Evolutionary conservation across 257 asterid species (phyloP).

Genomic region (Solanum sejunctum): DNA sequence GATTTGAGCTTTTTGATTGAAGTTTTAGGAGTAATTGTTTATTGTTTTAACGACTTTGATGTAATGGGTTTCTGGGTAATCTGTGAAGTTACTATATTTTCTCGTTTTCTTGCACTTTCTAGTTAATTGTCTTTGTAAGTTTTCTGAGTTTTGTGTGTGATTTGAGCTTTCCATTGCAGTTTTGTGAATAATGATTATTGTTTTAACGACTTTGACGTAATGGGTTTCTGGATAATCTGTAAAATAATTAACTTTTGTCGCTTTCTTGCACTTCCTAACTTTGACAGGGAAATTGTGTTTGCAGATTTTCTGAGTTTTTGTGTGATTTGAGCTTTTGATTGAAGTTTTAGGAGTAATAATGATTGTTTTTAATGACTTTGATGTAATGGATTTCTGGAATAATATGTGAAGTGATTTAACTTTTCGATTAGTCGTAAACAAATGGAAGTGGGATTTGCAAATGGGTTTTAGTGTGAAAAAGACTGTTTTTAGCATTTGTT

Average conservation of each 20-base stretch:
- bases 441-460: background rate
- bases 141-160: background rate
- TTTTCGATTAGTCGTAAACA: background rate
- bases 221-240: background rate
- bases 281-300: background rate
- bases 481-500: background rate
- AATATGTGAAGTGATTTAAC: background rate
- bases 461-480: background rate
- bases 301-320: background rate
- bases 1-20: too few relatives aligned
- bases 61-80: background rate
- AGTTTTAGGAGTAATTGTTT: too few relatives aligned
- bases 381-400: constrained; percentile 3
- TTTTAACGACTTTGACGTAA: constrained; percentile 27
- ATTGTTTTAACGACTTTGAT: constrained; percentile 30
- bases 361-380: constrained; percentile 29
- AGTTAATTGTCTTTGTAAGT: background rate
- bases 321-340: background rate
- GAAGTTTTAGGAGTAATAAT: background rate
- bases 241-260: background rate
- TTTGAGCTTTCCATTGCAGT: background rate
- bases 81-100: background rate
- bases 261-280: background rate
- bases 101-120: background rate
- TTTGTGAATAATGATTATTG: background rate